Evolutionary conservation across 1,284 basidiomycete genomes (phyloP).

Genomic region (Coriolopsis trogii): DNA sequence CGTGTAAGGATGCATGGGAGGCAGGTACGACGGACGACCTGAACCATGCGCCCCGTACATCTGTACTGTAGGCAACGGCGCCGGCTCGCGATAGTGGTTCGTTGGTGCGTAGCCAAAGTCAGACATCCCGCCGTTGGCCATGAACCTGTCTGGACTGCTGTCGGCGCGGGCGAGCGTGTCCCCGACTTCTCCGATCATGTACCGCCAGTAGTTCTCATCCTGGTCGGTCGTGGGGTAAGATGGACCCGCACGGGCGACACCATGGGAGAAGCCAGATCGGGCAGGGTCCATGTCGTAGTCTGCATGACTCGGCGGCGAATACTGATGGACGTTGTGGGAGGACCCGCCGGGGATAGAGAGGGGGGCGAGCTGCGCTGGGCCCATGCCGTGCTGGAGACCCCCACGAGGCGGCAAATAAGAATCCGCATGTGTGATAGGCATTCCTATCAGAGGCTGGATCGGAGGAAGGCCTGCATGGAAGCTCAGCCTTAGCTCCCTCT

Average conservation of each 20-base stretch:
- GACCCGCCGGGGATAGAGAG: constrained; percentile 13
- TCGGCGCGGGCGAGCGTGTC: too few species aligned
- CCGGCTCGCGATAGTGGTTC: constrained; percentile 10
- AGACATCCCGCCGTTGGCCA: neutral
- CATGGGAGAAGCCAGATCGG: neutral
- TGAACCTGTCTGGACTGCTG: neutral
- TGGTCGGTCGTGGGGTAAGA: constrained; percentile 6
- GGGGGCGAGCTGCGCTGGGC: constrained; percentile 9
- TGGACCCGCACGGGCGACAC: neutral
- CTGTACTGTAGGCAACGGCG: neutral
- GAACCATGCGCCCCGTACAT: neutral
- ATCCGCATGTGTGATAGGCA: constrained; percentile 2
- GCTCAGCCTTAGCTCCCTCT: too few species aligned
- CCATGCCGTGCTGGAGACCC: neutral
- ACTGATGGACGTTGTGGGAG: constrained; percentile 2
- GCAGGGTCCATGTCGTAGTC: constrained; percentile 6
- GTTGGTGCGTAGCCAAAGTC: constrained; percentile 6
- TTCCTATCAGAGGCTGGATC: constrained; percentile 1
- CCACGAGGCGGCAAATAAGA: constrained; percentile 7
- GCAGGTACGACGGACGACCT: neutral
- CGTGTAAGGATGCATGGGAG: constrained; percentile 1
- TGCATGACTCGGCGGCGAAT: neutral
- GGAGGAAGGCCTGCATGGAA: constrained; percentile 18
- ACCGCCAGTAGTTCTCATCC: constrained; percentile 15
- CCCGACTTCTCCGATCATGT: constrained; percentile 14